Evolutionary conservation across 176 grass and related monocot genomes (phyloP), one percentile per base, ranked within the genome.

Genomic region (Metroxylon sagu): DNA sequence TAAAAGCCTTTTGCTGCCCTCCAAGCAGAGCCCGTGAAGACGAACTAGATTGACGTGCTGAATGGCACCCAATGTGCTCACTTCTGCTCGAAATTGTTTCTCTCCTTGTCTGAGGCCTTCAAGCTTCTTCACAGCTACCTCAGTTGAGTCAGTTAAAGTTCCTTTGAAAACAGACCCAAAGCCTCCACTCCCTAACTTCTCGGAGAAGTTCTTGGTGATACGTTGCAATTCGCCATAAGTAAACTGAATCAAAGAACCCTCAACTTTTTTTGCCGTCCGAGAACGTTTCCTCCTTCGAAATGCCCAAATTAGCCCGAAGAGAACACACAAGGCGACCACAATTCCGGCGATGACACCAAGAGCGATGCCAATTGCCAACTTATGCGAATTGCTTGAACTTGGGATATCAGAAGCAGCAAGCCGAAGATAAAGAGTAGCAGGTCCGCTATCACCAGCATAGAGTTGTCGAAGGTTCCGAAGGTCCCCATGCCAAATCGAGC

Each of bases 141-240:
- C n/a, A 16, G 69, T 52, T 5, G 52, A 58, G 16, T 77, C 72
- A 7, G 50, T 57, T 14, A 80, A 58, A 2, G 27, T 25, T 3
- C 77, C 77, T 63, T 68, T 80, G 14, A 64, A 80, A 12, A 85
- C 72, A 16, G 62, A 57, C 19, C 73, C 77, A 59, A 85, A 80
- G 23, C 67, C 50, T n/a, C 77, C 67, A 25, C 65, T 39, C 15
- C 71, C 68, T 30, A 80, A 2, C 19, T 64, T 85, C 15, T 65
- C 50, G 29, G 56, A 79, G 59, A 75, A 84, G 39, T 85, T 85
- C 16, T 71, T 58, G 53, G 73, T 80, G 52, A 49, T 28, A 17
- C 18, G 56, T 18, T 62, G 35, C 53, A 76, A 59, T 56, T 75
- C 43, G n/a, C 31, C 30, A 55, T 79, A 76, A 0, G 63, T 25